Percentiles rank a stretch among this genome's conserved stretches.
These are phyloP conservation scores for Noccaea bulbosa DNA, from an alignment of 345 rosid genomes.

Conservation along the genomic window DNA sequence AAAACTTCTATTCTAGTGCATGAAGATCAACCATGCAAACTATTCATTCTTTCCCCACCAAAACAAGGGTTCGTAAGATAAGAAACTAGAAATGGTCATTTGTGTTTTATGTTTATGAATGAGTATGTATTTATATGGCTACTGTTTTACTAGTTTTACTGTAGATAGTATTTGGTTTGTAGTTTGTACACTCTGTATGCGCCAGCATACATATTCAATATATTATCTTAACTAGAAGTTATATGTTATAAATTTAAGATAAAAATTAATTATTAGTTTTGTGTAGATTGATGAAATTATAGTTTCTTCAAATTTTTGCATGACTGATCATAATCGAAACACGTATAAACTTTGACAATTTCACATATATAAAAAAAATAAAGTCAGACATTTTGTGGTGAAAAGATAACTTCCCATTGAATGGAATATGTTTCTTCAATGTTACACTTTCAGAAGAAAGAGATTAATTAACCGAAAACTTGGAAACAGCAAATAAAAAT, in stretches of 20 bases:
- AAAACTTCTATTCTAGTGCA: conserved; percentile 5
- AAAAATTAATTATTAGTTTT: background rate
- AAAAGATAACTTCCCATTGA: background rate
- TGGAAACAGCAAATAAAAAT: conserved; percentile 8
- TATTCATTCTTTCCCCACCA: background rate
- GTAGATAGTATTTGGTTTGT: too few relatives aligned
- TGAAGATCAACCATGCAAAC: conserved; percentile 9
- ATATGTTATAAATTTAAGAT: background rate
- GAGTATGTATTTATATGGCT: background rate
- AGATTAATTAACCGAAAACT: background rate
- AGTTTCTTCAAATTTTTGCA: background rate
- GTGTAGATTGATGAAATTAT: background rate
- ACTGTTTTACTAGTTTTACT: background rate
- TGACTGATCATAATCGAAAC: background rate
- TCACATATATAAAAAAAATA: background rate
- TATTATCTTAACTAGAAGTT: background rate
- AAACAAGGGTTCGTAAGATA: background rate
- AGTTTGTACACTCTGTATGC: too few relatives aligned
- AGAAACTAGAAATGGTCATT: background rate
- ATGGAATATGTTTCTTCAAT: background rate
- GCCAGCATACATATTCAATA: background rate
- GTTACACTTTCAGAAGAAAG: background rate
- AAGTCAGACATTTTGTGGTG: background rate
- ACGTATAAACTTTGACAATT: background rate
- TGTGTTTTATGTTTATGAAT: background rate